phyloP scores from a whole-genome alignment of 2,329 filamentous ascomycete genomes.

The Phyllosticta citribraziliensis region DNA sequence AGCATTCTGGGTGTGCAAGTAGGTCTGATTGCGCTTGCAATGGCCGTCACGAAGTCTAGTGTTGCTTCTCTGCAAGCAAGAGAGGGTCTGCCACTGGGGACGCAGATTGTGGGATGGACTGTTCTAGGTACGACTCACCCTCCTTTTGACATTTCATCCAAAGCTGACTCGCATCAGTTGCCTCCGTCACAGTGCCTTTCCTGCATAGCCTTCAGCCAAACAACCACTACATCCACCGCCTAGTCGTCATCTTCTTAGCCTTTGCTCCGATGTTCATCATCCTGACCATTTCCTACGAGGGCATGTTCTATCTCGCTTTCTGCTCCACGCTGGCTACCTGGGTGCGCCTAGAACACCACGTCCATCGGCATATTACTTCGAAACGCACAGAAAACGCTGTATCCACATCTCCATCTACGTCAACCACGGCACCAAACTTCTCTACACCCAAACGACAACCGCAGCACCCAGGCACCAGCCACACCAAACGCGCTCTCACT shows the following conservation, averaged over 20 bases:
- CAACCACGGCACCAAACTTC: constrained; percentile 13
- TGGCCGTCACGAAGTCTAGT: constrained; percentile 80
- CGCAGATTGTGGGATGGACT: constrained; percentile 77
- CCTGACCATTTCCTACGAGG: constrained; percentile 93
- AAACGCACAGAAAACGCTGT: constrained; percentile 14
- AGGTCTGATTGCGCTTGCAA: constrained; percentile 69
- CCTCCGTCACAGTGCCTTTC: constrained; percentile 69
- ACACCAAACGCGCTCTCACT: constrained; percentile 50
- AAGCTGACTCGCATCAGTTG: constrained; percentile 37
- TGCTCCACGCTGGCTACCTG: constrained; percentile 68
- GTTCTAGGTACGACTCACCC: constrained; percentile 51
- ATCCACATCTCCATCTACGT: constrained; percentile 13
- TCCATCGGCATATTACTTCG: constrained; percentile 40
- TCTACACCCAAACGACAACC: constrained; percentile 26
- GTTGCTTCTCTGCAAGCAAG: constrained; percentile 77
- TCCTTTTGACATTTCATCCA: background rate
- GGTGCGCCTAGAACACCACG: constrained; percentile 81
- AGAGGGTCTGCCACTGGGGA: constrained; percentile 73
- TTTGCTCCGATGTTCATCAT: constrained; percentile 93
- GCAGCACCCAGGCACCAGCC: constrained; percentile 24
- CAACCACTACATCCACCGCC: constrained; percentile 78
- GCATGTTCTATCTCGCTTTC: constrained; percentile 89
- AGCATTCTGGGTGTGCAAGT: constrained; percentile 56
- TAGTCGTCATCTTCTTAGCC: constrained; percentile 81
- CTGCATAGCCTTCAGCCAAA: constrained; percentile 73